Percentiles rank a stretch among this genome's conserved stretches.
phyloP scores from a whole-genome alignment of 1,139 yeast genomes.

The Zygoascus meyerae region DNA sequence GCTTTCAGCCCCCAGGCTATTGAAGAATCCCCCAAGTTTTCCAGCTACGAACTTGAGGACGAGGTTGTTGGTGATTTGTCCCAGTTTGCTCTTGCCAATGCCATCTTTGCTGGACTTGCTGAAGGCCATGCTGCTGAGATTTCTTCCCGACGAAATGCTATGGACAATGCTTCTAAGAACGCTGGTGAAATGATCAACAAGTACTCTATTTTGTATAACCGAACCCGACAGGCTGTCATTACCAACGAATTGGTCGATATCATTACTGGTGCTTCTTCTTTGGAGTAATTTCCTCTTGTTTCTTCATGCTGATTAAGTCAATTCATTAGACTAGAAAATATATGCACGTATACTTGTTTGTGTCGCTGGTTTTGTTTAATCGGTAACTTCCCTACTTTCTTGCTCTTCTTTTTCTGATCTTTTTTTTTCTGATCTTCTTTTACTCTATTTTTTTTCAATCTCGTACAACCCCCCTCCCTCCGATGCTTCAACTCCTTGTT shows the following conservation, averaged over 20 bases:
- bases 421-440: too few species aligned
- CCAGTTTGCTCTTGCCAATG: slow-evolving; percentile 87
- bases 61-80: slow-evolving; percentile 50
- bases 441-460: too few species aligned
- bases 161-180: slow-evolving; percentile 99
- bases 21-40: slow-evolving; percentile 80
- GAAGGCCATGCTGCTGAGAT: slow-evolving; percentile 98
- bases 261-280: slow-evolving; percentile 98
- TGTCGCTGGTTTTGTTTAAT: too few species aligned
- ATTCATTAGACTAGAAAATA: too few species aligned
- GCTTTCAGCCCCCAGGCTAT: slow-evolving; percentile 68
- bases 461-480: too few species aligned
- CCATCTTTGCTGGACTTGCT: slow-evolving; percentile 86
- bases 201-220: slow-evolving; percentile 95
- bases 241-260: slow-evolving; percentile 99
- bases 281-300: slow-evolving; percentile 63
- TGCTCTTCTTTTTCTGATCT: too few species aligned
- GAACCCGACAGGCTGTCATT: slow-evolving; percentile 99
- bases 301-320: too few species aligned
- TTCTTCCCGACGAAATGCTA: slow-evolving; percentile 98
- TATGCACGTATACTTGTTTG: too few species aligned
- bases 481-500: too few species aligned
- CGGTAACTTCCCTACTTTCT: too few species aligned
- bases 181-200: slow-evolving; percentile 98
- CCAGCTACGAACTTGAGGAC: slow-evolving; percentile 78